Base-by-base conservation (phyloP, 192 early-diverging fungal genomes). In the Endogone sp. region DNA sequence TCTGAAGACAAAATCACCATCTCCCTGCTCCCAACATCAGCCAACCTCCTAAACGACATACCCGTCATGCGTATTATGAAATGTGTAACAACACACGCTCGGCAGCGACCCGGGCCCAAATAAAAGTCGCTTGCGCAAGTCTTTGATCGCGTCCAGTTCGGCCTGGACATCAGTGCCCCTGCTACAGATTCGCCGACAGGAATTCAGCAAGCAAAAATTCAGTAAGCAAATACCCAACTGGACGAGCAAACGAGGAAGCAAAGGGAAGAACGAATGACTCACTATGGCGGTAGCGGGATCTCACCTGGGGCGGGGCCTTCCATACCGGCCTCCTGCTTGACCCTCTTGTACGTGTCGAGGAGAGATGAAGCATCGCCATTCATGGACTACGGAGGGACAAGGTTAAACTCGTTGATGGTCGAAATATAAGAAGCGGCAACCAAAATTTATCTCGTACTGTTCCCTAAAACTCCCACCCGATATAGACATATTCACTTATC, bases 31-130 rank as follows among this genome's bases (percentile, higher is more conserved):
- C n/a, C n/a, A 55, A 23, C 20, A 69, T 69, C 16, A 68, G 25
- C 24, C 25, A 37, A 16, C 67, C n/a, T 49, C 2, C 29, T n/a
- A 55, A 74, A 32, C 24, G 56, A 54, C 31, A 54, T 75, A 82
- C 81, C 74, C 81, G 80, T 90, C 87, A 75, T 91, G 82, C 20
- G 94, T 92, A 76, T 99, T 99, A 76, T 97, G 95, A 71, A 98
- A 92, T 28, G 95, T 99, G 76, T 94, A 98, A 70, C 90, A 93
- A 79, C 95, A 96, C 29, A 98, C 85, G 22, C 93, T 95, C 16
- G 95, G 94, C 26, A 94, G 78, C 11, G 89, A 85, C 2, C 80
- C 79, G 3, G 87, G 79, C 4, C 84, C 80, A n/a, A 95, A 67
- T 8, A 82, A 75, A 22, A 93, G 82, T 49, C 91, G 87, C 56